Evolutionary conservation across 306 rosid genomes (phyloP), one percentile per base, ranked within the genome.

Genomic region (Hippophae gyantsensis): DNA sequence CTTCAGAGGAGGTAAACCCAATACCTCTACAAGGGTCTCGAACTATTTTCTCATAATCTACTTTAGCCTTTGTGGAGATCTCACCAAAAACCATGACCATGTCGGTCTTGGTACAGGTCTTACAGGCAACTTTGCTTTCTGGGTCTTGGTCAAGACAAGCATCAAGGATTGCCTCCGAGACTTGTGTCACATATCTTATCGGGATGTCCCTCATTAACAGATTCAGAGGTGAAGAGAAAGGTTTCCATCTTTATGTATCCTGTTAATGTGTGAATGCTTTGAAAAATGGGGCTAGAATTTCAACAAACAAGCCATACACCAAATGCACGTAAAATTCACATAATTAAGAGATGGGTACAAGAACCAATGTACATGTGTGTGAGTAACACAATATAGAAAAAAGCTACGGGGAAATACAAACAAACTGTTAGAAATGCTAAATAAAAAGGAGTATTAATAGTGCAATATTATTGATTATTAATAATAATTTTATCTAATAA

Each of bases 131-230:
- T 53, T 68, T 68, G 10, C 66, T 68, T 43, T 68, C 72, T 1
- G 72, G 66, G 57, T 68, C 65, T 68, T 68, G 64, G 8, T 59
- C 72, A 5, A 68, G 60, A 32, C 72, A 68, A 0, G 66, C 72
- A 11, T 68, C 66, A 3, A 68, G 65, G 50, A 68, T 60, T 48
- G 72, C 72, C 41, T 68, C 72, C 7, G 72, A 68, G 18, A 68
- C 66, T 45, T 68, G 72, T 18, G 45, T 68, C 71, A 8, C 71
- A 67, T 25, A 67, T 13, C 58, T 67, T 67, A 52, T 67, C 71
- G 18, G 71, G 71, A 43, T 67, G 71, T 18, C 71, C 71, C 62
- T 67, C 71, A 11, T 67, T 67, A 43, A 67, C 71, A 23, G 71
- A 67, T 42, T 67, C 71, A 8, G 71, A 67, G 45, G 71, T 67